Evolutionary conservation across 768 basidiomycete species (phyloP).

Genomic region (Baorangia bicolor): DNA sequence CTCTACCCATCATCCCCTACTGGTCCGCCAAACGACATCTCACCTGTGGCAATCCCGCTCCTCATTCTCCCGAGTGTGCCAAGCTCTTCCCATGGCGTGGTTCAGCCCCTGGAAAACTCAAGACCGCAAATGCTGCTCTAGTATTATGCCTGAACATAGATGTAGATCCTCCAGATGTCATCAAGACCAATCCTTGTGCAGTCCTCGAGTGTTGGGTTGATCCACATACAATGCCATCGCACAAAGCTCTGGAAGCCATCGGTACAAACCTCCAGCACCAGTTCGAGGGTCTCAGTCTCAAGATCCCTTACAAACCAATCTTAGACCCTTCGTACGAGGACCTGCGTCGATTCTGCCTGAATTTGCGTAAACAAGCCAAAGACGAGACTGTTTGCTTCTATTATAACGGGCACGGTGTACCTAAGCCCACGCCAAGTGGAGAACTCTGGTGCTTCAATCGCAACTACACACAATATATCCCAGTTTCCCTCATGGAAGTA

Average conservation of each 20-base stretch:
- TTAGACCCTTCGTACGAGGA: slow-evolving; percentile 96
- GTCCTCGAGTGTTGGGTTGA: slow-evolving; percentile 97
- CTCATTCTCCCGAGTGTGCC: slow-evolving; percentile 61
- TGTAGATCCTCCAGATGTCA: slow-evolving; percentile 94
- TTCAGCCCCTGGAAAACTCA: slow-evolving; percentile 78
- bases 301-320: slow-evolving; percentile 92
- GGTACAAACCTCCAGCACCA: slow-evolving; percentile 92
- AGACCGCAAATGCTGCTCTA: slow-evolving; percentile 85
- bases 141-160: slow-evolving; percentile 96
- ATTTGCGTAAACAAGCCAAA: slow-evolving; percentile 82
- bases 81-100: slow-evolving; percentile 79
- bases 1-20: slow-evolving; percentile 68
- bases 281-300: slow-evolving; percentile 92
- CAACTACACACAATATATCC: slow-evolving; percentile 97
- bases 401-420: slow-evolving; percentile 98
- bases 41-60: slow-evolving; percentile 84
- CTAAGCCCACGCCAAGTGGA: slow-evolving; percentile 91
- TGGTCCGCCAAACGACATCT: slow-evolving; percentile 90
- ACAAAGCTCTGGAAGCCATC: slow-evolving; percentile 92
- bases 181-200: slow-evolving; percentile 96
- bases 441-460: slow-evolving; percentile 99
- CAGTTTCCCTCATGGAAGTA: slow-evolving; percentile 90
- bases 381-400: slow-evolving; percentile 94
- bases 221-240: slow-evolving; percentile 86
- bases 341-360: slow-evolving; percentile 81